These are phyloP conservation scores for Penicillium canariense DNA, from an alignment of 495 filamentous ascomycete species.

Conservation along the genomic window DNA sequence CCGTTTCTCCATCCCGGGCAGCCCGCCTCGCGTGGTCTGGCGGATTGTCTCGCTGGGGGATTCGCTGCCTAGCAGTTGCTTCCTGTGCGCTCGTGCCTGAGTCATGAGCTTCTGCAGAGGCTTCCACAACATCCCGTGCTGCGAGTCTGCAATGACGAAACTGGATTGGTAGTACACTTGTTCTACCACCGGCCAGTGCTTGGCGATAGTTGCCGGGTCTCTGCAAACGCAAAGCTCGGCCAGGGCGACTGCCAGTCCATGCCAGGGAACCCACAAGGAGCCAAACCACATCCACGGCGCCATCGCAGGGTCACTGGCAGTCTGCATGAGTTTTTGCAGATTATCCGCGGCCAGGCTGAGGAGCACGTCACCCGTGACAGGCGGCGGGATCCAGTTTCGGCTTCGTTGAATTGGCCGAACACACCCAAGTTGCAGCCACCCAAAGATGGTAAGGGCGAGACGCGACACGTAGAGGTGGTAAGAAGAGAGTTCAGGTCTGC, in stretches of 20 bases:
- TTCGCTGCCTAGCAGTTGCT: conserved; percentile 16
- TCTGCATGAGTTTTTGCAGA: conserved; percentile 23
- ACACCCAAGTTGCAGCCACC: conserved; percentile 33
- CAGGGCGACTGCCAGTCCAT: conserved; percentile 49
- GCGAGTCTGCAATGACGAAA: conserved; percentile 49
- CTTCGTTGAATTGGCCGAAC: conserved; percentile 31
- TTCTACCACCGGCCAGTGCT: conserved; percentile 71
- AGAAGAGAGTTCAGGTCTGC: conserved; percentile 21
- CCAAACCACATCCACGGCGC: conserved; percentile 41
- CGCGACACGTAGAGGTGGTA: conserved; percentile 32
- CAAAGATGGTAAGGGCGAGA: conserved; percentile 21
- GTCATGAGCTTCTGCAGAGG: conserved; percentile 66
- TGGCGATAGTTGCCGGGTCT: conserved; percentile 58
- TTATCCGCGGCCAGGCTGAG: conserved; percentile 33
- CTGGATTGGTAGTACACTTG: conserved; percentile 53
- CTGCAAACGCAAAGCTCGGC: conserved; percentile 71
- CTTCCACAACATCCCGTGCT: conserved; percentile 63
- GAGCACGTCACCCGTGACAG: conserved; percentile 24
- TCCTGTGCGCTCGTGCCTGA: conserved; percentile 28
- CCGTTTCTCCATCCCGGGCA: not conserved
- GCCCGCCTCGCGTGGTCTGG: not conserved
- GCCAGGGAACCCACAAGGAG: conserved; percentile 46
- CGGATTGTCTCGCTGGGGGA: not conserved
- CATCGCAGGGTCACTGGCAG: conserved; percentile 23
- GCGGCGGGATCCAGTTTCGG: conserved; percentile 26